Evolutionary conservation across 2,329 filamentous ascomycete species (phyloP), one percentile per base, ranked within the genome.

Genomic region (Lasiodiplodia gonubiensis): DNA sequence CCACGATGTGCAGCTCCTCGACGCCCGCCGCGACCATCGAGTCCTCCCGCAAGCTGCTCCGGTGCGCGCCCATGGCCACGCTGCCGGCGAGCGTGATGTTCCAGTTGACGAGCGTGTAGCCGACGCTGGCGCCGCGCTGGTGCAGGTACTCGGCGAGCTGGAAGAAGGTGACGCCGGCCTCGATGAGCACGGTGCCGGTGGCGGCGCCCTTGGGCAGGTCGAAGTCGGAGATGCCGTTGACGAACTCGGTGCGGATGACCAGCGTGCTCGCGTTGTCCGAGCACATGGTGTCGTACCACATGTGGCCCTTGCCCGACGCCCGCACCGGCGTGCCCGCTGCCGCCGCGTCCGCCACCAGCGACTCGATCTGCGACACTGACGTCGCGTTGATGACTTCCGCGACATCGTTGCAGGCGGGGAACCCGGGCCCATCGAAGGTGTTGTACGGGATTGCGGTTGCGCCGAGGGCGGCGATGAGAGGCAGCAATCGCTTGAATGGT

Each of bases 221-320:
- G 54, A 85, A 78, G 68, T 84, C 80, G 48, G 73, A 80, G 71
- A 86, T 85, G 25, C 68, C 68, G 69, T 81, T 82, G 66, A 84
- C 78, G 55, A 76, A 70, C 69, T 83, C 82, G 23, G 81, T 83
- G 70, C 81, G 81, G 49, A 85, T 71, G 57, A 86, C 82, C 70
- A 85, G 74, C 2, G 83, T 86, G 53, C 74, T 71, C 30, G 78
- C 74, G 68, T 83, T 77, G 72, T 85, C 83, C 52, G 81, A 81
- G 75, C 83, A 86, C 79, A 85, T 84, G 37, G 84, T 85, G 70
- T 86, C 82, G 71, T 85, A 85, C 83, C 83, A 84, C 79, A 83
- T 84, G 71, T 85, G 83, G 2, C 82, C 83, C 70, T 84, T 84
- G 2, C 82, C 84, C 3, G 78, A 81, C 12, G 83, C 83, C 54